Base-by-base conservation (phyloP, 2,329 filamentous ascomycete species). In the Phialemonium atrogriseum region DNA sequence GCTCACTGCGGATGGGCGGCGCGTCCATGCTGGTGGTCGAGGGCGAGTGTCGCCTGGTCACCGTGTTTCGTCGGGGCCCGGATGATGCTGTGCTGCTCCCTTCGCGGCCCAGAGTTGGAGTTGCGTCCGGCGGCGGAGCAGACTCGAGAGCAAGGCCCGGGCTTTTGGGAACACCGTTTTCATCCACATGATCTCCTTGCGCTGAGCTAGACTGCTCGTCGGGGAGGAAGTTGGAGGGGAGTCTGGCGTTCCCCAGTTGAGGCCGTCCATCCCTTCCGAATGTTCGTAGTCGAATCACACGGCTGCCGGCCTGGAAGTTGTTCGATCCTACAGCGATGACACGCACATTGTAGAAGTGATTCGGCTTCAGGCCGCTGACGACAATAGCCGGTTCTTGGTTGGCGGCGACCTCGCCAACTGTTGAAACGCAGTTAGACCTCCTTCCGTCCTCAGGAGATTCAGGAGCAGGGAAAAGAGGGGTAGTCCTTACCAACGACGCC, bases 291-390 rank as follows among this genome's bases (percentile, higher is more conserved):
- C 91, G 82, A 41, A 96, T 79, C 22, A 93, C 77, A 5, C 77
- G 71, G 54, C 91, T 95, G 22, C 85, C 83, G 1, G 88, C 86
- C 51, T 94, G 86, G 48, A 96, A 96, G 55, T 91, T 93, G 45
- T 88, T 86, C 18, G 81, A 76, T 29, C 89, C 94, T 33, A 95
- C 82, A 23, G 89, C 86, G 44, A 95, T 84, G 33, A 96, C 85
- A 38, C 89, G 81, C 17, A 98, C 80, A 43, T 94, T 93, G 60
- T 96, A 96, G 49, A 88, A 93, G 48, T 84, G 84, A 42, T 82
- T 79, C 1, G 91, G 87, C 46, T 82, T 80, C 7, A 98, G 68
- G 23, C 88, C 86, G 19, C 83, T 87, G 34, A 98, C 87, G 27
- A 84, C 88, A 32, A 95, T 87, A n/a, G 86, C 84, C 1, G 82